phyloP scores from a whole-genome alignment of 306 rosid species.

The Calophaca sinica region DNA sequence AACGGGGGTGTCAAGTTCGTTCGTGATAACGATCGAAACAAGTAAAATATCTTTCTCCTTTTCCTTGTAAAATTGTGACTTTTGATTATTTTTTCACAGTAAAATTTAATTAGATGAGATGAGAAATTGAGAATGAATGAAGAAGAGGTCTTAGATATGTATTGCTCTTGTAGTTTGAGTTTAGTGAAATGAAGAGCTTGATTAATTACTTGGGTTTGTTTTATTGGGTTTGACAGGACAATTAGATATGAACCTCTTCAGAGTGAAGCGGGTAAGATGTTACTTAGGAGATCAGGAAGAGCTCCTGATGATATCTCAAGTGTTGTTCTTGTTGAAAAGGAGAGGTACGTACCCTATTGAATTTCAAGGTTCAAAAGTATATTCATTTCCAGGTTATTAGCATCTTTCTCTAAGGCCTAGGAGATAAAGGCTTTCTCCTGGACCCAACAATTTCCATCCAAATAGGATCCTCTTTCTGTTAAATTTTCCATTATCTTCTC shows the following conservation, averaged over 20 bases:
- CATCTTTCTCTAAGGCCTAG: not conserved
- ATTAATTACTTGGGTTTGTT: conserved; percentile 15
- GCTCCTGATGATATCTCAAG: conserved; percentile 96
- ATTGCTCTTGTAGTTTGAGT: not conserved
- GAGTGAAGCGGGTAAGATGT: conserved; percentile 86
- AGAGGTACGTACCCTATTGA: conserved; percentile 57
- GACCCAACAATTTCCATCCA: conserved; percentile 15
- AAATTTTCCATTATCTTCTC: conserved; percentile 10
- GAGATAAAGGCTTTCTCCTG: not conserved
- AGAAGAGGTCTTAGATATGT: too few relatives aligned
- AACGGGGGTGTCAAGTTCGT: conserved; percentile 95
- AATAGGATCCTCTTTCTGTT: conserved; percentile 12
- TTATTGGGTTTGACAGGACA: conserved; percentile 55
- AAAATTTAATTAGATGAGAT: not conserved
- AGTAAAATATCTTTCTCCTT: conserved; percentile 48
- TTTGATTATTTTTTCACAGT: not conserved
- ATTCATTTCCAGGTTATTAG: not conserved
- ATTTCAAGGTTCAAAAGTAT: not conserved
- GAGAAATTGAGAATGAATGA: not conserved
- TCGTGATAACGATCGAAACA: conserved; percentile 77
- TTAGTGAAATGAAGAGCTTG: not conserved
- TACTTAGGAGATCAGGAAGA: conserved; percentile 90
- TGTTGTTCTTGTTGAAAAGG: conserved; percentile 86
- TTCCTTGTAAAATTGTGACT: not conserved
- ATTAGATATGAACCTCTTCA: conserved; percentile 92